Base-by-base conservation (phyloP, 148 eudicot genomes). In the Vaccinium corymbosum region DNA sequence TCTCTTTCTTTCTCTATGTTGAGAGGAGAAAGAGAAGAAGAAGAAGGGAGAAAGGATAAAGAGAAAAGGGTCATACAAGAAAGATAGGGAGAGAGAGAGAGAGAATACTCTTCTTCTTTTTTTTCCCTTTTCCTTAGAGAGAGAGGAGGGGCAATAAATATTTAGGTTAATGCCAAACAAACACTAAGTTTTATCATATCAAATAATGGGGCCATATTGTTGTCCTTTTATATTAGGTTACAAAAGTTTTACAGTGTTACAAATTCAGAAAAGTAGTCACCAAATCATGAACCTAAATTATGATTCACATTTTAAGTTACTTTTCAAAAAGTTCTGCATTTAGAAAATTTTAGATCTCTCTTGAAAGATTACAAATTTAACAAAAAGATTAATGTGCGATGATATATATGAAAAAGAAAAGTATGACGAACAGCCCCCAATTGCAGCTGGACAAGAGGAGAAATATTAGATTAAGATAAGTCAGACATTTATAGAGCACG, bases 1-100 rank as follows among this genome's bases (percentile, higher is more conserved):
- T 84, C 12, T 61, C 82, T 64, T 72, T 32, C 10, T 85, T 64
- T 76, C 55, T 81, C 53, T 59, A 38, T 27, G 5, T 32, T 9
- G 68, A 76, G 79, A 49, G 57, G 7, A 53, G 84, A 72, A 49
- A 62, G 20, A 68, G 46, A 50, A 6, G 84, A 72, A 49, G 77
- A 12, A 68, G 46, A 29, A 3, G 84, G 53, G 78, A 38, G 53
- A 8, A 49, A 32, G 19, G 11, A 82, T 32, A 35, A 11, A 76
- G 84, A 17, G 51, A 32, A 76, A 79, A 46, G 57, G 61, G 61
- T 20, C 5, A 35, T 17, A 20, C 74, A 38, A 6, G 72, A 68
- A 9, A 61, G 62, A 74, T 19, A 38, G 19, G 4, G 68, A 52
- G 46, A 42, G 46, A 38, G 42, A 38, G 42, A 74, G 38, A 27